Percentiles rank a stretch among this genome's conserved stretches.
phyloP scores from a whole-genome alignment of 2,329 filamentous ascomycete species.

The Phyllosticta capitalensis region DNA sequence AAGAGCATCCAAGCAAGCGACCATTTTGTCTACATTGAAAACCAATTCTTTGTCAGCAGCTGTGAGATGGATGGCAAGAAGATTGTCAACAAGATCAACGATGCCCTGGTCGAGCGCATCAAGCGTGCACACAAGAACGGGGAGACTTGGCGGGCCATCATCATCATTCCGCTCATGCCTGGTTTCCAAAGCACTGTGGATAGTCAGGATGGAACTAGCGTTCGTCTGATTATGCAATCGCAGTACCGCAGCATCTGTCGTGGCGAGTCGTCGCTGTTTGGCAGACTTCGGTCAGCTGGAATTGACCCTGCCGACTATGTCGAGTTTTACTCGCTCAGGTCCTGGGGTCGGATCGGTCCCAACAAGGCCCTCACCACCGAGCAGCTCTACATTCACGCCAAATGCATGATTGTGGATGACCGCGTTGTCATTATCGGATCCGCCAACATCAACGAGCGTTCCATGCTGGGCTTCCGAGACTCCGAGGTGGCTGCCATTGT shows the following conservation, averaged over 20 bases:
- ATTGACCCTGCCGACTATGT: constrained; percentile 96
- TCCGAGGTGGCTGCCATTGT: constrained; percentile 87
- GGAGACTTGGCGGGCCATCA: constrained; percentile 82
- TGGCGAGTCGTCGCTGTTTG: constrained; percentile 86
- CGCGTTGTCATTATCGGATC: constrained; percentile 89
- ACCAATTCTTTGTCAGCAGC: constrained; percentile 96
- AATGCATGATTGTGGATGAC: constrained; percentile 93
- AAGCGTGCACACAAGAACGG: constrained; percentile 72
- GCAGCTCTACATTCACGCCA: constrained; percentile 96
- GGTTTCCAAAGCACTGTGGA: constrained; percentile 97
- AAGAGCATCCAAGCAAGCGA: constrained; percentile 93
- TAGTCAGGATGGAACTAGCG: constrained; percentile 84
- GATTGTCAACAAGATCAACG: constrained; percentile 88
- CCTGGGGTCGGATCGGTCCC: constrained; percentile 84
- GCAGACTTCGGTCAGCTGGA: constrained; percentile 63
- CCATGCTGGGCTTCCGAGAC: constrained; percentile 84
- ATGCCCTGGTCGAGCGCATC: constrained; percentile 87
- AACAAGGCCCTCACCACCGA: constrained; percentile 81
- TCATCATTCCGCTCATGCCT: constrained; percentile 93
- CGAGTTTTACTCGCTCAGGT: constrained; percentile 81
- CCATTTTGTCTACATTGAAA: constrained; percentile 97
- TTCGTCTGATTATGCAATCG: constrained; percentile 91
- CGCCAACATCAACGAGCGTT: constrained; percentile 97
- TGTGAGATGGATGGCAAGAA: constrained; percentile 79
- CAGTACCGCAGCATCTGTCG: constrained; percentile 95